Evolutionary conservation across 2,329 filamentous ascomycete genomes (phyloP).

Genomic region (Tolypocladium amazonense): DNA sequence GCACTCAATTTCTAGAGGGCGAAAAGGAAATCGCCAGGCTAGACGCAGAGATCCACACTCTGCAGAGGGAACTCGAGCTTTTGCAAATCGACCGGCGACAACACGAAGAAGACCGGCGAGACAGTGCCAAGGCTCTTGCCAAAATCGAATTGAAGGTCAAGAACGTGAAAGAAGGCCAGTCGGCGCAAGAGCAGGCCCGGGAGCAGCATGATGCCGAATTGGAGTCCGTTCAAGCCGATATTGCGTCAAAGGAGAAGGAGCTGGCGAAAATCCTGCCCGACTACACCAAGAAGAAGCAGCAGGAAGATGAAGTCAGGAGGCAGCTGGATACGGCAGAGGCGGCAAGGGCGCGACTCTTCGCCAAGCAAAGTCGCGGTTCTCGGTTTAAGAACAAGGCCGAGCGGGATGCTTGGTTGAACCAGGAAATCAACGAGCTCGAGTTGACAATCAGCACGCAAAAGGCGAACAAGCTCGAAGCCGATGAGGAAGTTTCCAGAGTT

Average conservation of each 20-base stretch:
- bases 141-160: conserved; percentile 82
- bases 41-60: conserved; percentile 67
- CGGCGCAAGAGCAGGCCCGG: conserved; percentile 62
- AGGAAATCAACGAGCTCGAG: conserved; percentile 73
- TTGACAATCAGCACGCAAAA: conserved; percentile 68
- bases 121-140: conserved; percentile 67
- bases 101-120: conserved; percentile 80
- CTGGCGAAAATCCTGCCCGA: conserved; percentile 65
- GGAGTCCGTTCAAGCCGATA: conserved; percentile 60
- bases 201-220: conserved; percentile 62
- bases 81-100: conserved; percentile 76
- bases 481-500: conserved; percentile 69
- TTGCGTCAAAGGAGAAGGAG: conserved; percentile 65
- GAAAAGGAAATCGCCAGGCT: conserved; percentile 71
- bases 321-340: conserved; percentile 69
- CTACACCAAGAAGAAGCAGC: conserved; percentile 60
- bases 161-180: conserved; percentile 71
- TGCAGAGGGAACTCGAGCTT: conserved; percentile 75
- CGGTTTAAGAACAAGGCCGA: conserved; percentile 84
- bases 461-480: conserved; percentile 71
- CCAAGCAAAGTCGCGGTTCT: conserved; percentile 82
- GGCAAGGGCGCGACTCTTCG: conserved; percentile 67
- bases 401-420: conserved; percentile 71
- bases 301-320: conserved; percentile 60
- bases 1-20: conserved; percentile 63